phyloP scores from a whole-genome alignment of 1,284 basidiomycete species.

The Heterobasidion irregulare region DNA sequence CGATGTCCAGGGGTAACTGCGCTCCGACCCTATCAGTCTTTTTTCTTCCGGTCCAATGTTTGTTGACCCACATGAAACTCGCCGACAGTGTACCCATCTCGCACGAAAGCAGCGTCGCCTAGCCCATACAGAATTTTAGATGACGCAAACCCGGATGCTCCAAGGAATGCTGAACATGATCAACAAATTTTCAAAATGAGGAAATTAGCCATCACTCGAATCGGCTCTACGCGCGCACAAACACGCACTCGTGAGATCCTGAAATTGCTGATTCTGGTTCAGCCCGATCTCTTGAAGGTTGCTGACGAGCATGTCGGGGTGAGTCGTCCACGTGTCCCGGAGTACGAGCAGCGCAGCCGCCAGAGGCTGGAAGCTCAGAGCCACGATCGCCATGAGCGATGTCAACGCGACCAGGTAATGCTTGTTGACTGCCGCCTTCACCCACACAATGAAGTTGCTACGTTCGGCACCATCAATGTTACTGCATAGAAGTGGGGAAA shows the following conservation, averaged over 20 bases:
- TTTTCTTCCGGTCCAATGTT: background rate
- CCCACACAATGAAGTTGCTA: slow-evolving; percentile 40
- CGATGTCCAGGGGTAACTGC: slow-evolving; percentile 15
- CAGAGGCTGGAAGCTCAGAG: slow-evolving; percentile 39
- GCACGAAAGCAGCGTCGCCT: slow-evolving; percentile 33
- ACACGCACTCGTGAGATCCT: slow-evolving; percentile 37
- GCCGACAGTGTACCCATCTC: slow-evolving; percentile 34
- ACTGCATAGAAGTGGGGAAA: background rate
- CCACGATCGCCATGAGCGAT: slow-evolving; percentile 36
- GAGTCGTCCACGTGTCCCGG: slow-evolving; percentile 30
- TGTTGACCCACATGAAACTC: slow-evolving; percentile 28
- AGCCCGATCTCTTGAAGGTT: slow-evolving; percentile 30
- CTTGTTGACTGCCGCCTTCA: slow-evolving; percentile 30
- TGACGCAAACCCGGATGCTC: slow-evolving; percentile 44
- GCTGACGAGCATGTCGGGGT: slow-evolving; percentile 25
- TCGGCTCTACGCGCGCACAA: background rate
- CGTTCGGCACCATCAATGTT: background rate
- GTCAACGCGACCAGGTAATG: slow-evolving; percentile 41
- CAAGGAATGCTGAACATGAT: slow-evolving; percentile 32
- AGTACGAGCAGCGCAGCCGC: slow-evolving; percentile 39
- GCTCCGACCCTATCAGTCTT: background rate
- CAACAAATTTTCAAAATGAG: background rate
- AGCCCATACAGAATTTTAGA: slow-evolving; percentile 38
- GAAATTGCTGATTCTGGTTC: slow-evolving; percentile 32
- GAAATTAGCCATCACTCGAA: background rate